Conservation (phyloP, 2,329 filamentous ascomycete species). For the Colletotrichum chlorophyti region DNA sequence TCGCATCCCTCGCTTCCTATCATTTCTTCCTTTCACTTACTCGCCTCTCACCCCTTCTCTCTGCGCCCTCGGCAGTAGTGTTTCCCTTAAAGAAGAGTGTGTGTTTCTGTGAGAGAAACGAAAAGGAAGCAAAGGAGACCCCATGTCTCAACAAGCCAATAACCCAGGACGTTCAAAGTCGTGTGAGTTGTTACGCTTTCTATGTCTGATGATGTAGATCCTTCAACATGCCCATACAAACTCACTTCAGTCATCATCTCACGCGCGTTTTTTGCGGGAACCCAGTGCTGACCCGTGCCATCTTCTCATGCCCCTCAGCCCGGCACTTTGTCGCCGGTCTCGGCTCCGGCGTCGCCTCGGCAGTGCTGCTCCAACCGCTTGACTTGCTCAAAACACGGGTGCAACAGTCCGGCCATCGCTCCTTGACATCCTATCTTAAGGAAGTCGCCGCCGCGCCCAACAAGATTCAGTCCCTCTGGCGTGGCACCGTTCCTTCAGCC, state of each 20-base stretch:
- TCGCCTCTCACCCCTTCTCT: no score
- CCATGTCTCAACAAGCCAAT: constrained; percentile 14
- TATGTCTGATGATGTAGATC: not conserved
- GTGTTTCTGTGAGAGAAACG: no score
- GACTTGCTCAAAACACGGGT: constrained; percentile 97
- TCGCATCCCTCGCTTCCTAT: not conserved
- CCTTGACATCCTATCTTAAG: constrained; percentile 73
- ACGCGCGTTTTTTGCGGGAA: not conserved
- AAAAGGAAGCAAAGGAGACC: not conserved
- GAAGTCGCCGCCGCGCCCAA: constrained; percentile 71
- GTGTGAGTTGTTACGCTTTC: constrained; percentile 8
- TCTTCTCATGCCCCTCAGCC: constrained; percentile 48
- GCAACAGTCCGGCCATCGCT: constrained; percentile 80
- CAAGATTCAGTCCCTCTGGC: constrained; percentile 79
- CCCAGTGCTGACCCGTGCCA: not conserved
- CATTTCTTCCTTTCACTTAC: no score
- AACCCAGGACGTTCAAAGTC: constrained; percentile 14
- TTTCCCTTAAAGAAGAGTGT: no score
- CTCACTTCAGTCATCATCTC: not conserved
- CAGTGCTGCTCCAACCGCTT: constrained; percentile 90
- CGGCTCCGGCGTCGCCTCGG: constrained; percentile 84
- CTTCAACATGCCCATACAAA: no score
- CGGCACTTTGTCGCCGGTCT: constrained; percentile 92
- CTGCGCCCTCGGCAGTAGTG: no score
- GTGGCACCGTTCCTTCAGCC: constrained; percentile 91